phyloP scores from a whole-genome alignment of 345 rosid species.

The Eucalyptus rudis region DNA sequence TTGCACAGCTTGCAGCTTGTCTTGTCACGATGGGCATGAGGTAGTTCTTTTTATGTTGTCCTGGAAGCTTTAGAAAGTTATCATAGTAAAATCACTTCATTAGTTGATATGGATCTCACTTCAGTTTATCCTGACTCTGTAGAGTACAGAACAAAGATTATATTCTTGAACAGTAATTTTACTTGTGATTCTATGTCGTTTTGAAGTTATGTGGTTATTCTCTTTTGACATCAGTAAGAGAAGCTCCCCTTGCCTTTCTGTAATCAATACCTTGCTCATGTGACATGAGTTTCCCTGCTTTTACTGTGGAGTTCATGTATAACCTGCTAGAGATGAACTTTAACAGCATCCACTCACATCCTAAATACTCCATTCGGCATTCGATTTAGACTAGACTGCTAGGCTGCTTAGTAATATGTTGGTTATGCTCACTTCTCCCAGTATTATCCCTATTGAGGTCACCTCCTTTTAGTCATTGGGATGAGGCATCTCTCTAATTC shows the following conservation, averaged over 20 bases:
- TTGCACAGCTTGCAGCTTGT: constrained; percentile 90
- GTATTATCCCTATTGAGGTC: not conserved
- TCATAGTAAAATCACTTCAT: not conserved
- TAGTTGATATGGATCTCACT: not conserved
- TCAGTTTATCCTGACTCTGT: not conserved
- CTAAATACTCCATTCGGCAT: not conserved
- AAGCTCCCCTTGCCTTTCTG: not conserved
- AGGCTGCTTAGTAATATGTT: not conserved
- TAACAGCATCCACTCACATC: not conserved
- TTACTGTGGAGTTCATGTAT: not conserved
- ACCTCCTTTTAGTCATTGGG: not conserved
- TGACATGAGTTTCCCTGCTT: not conserved
- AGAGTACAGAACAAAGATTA: not conserved
- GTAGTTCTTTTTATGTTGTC: constrained; percentile 12
- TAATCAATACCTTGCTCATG: not conserved
- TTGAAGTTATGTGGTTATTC: not conserved
- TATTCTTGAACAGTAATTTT: not conserved
- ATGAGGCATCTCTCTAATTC: not conserved
- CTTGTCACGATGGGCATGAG: constrained; percentile 98
- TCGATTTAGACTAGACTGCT: not conserved
- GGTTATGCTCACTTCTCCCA: not conserved
- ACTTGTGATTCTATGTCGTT: not conserved
- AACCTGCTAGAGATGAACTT: not conserved
- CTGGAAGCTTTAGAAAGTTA: not conserved
- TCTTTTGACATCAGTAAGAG: not conserved